These are phyloP conservation scores for Pseudogymnoascus sp. DNA, from an alignment of 2,329 filamentous ascomycete genomes.

Conservation along the genomic window DNA sequence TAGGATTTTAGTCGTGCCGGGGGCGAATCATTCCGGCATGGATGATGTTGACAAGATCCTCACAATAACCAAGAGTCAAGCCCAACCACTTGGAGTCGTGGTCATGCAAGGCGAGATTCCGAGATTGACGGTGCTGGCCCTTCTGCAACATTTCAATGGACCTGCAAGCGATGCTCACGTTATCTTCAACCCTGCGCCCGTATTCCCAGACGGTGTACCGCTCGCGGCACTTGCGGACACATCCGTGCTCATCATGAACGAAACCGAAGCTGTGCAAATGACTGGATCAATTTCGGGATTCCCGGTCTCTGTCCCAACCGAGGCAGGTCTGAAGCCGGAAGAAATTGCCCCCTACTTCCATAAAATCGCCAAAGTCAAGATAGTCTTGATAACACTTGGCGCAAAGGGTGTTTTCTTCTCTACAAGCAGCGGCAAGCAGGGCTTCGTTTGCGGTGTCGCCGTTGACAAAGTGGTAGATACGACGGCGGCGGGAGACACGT, in stretches of 20 bases:
- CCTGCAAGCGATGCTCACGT: neutral
- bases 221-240: neutral
- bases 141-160: neutral
- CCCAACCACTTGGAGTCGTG: neutral
- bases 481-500: conserved; percentile 15
- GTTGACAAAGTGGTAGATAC: conserved; percentile 15
- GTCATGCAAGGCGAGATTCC: conserved; percentile 10
- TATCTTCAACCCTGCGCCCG: conserved; percentile 9
- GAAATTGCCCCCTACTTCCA: conserved; percentile 5
- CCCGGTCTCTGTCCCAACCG: neutral
- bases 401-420: conserved; percentile 13
- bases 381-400: conserved; percentile 13
- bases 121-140: neutral
- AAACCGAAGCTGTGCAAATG: conserved; percentile 9
- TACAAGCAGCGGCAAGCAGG: neutral
- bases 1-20: conserved; percentile 7
- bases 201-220: conserved; percentile 8
- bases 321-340: conserved; percentile 7
- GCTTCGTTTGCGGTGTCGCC: conserved; percentile 7
- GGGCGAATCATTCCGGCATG: conserved; percentile 9
- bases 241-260: conserved; percentile 7
- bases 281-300: neutral
- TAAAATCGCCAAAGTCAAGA: neutral
- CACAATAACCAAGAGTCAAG: neutral
- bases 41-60: conserved; percentile 8